phyloP scores from a whole-genome alignment of 2,329 filamentous ascomycete genomes.

The Neonectria sp. region DNA sequence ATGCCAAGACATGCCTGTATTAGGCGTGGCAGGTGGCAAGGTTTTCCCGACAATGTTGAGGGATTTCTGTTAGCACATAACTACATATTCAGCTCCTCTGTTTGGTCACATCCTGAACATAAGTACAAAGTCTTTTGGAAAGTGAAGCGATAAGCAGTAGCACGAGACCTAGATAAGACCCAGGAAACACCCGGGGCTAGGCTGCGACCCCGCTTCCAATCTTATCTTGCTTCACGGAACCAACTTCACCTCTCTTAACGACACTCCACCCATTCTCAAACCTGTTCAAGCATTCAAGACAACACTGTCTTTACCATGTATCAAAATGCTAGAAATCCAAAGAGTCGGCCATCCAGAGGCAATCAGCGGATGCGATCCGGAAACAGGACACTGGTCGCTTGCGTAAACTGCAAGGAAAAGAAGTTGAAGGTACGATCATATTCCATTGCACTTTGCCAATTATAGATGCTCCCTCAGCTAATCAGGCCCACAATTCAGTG shows the following conservation, averaged over 20 bases:
- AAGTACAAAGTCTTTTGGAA: too few species aligned
- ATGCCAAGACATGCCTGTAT: not conserved
- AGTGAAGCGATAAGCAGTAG: not conserved
- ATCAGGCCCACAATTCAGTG: slow-evolving; percentile 10
- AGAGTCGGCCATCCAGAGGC: not conserved
- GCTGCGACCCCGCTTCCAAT: not conserved
- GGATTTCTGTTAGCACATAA: not conserved
- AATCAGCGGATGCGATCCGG: not conserved
- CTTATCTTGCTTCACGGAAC: not conserved
- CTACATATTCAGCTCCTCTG: not conserved
- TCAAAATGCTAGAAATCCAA: not conserved
- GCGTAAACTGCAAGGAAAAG: slow-evolving; percentile 26
- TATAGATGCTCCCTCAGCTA: not conserved
- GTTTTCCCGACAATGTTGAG: not conserved
- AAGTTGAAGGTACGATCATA: slow-evolving; percentile 15
- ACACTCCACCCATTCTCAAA: not conserved
- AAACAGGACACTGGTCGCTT: slow-evolving; percentile 4
- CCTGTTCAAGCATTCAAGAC: not conserved
- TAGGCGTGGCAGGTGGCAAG: not conserved
- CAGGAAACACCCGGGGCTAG: too few species aligned
- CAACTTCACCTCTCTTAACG: not conserved
- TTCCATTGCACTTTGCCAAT: not conserved
- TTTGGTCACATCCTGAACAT: too few species aligned
- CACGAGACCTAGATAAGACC: not conserved
- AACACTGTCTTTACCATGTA: not conserved